Base-by-base conservation (phyloP, 441 rosid genomes). In the Euphorbia corollata region DNA sequence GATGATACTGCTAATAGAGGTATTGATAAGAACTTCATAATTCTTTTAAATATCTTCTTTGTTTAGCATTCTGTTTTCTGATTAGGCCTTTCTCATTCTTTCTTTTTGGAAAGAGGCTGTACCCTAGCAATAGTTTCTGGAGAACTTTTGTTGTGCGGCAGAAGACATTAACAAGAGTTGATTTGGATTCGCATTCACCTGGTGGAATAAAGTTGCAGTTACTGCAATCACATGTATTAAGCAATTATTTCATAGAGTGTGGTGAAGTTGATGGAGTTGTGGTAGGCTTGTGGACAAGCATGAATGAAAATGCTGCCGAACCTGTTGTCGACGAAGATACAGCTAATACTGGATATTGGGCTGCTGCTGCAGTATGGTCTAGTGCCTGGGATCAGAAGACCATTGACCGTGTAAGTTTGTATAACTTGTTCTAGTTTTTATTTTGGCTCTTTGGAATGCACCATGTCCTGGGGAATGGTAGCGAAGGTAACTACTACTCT, bases 201-300 rank as follows among this genome's bases (percentile, higher is more conserved):
- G 81, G 69, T 65, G 79, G 73, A 77, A 78, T 84, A 61, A 78
- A 74, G 82, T 81, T 85, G 79, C 80, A 77, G 38, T 69, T 89
- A 19, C 75, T 80, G 76, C 78, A 80, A 76, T 82, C 86, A 32
- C 77, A 75, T 72, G 62, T 73, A 59, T 81, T 71, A 74, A 70
- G 67, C 69, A 70, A 84, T 77, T 68, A 79, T 67, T 68, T 60
- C 65, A 82, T 95, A 41, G 85, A 86, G 75, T 92, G 98, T 69
- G 98, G 96, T 75, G 99, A 95, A 83, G 78, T 95, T 79, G 97
- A 90, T 79, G 99, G 99, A 67, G 94, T 89, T 81, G 90, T 95
- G 76, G 74, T 88, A 77, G 99, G 99, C 70, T 75, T 92, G 63
- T 95, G 99, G 99, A 74, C 86, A 70, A 86, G 82, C 77, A 71